These are phyloP conservation scores for Vitis hybrid DNA, from an alignment of 177 flowering plant species.

Conservation along the genomic window DNA sequence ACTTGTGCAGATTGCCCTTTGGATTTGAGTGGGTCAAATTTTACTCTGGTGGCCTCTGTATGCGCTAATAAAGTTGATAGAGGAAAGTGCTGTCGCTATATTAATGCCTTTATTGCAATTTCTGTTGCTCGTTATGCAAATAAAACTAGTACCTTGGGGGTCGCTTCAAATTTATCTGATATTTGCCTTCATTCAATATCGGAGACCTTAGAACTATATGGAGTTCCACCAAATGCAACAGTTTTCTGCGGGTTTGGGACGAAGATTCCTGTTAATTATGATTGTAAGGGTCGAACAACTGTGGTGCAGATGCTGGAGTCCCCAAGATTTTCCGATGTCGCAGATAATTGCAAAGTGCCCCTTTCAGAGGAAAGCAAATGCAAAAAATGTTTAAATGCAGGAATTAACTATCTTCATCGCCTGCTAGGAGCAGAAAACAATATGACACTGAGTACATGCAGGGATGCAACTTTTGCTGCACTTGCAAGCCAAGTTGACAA, in stretches of 20 bases:
- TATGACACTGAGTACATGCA: constrained; percentile 80
- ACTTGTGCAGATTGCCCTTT: constrained; percentile 81
- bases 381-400: constrained; percentile 76
- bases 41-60: constrained; percentile 63
- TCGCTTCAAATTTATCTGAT: constrained; percentile 53
- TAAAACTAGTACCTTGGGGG: constrained; percentile 67
- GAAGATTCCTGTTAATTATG: constrained; percentile 74
- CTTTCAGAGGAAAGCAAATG: constrained; percentile 54
- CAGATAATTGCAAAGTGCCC: constrained; percentile 57
- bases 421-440: constrained; percentile 63
- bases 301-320: constrained; percentile 80
- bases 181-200: constrained; percentile 66
- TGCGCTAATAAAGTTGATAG: constrained; percentile 65
- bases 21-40: constrained; percentile 76
- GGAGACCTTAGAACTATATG: constrained; percentile 64
- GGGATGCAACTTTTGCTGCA: constrained; percentile 92
- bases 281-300: constrained; percentile 69
- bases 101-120: constrained; percentile 81
- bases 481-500: constrained; percentile 76
- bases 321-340: constrained; percentile 63
- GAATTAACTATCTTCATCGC: constrained; percentile 62
- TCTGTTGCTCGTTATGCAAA: constrained; percentile 85
- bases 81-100: constrained; percentile 91
- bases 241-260: constrained; percentile 79
- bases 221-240: constrained; percentile 72